phyloP scores from a whole-genome alignment of 495 filamentous ascomycete genomes.

The Aspergillus biplanus region DNA sequence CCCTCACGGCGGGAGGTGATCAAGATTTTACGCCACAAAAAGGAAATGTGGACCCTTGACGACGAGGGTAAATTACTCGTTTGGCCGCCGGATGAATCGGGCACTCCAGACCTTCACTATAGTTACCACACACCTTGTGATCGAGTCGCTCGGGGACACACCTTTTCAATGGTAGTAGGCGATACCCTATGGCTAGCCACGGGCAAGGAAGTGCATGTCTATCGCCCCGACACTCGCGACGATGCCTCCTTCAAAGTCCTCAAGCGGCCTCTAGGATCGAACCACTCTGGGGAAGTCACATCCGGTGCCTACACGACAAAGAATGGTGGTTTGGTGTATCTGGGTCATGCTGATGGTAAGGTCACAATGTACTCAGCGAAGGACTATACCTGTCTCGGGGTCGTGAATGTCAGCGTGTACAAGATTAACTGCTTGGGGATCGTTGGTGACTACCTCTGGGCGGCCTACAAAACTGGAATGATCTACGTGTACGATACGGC shows the following conservation, averaged over 20 bases:
- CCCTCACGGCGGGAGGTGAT: constrained; percentile 83
- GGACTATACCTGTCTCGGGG: constrained; percentile 72
- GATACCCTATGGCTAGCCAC: constrained; percentile 85
- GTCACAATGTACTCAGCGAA: constrained; percentile 83
- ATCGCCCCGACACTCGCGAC: constrained; percentile 69
- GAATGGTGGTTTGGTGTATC: constrained; percentile 80
- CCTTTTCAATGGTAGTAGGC: constrained; percentile 80
- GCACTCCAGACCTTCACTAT: constrained; percentile 71
- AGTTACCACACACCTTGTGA: constrained; percentile 62
- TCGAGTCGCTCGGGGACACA: constrained; percentile 80
- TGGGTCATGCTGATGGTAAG: constrained; percentile 93
- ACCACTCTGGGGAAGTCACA: constrained; percentile 81
- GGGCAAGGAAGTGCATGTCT: constrained; percentile 86
- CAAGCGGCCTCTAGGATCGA: constrained; percentile 65
- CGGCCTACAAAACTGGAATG: constrained; percentile 93
- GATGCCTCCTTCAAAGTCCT: constrained; percentile 72
- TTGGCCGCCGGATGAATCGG: constrained; percentile 80
- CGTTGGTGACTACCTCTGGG: constrained; percentile 87
- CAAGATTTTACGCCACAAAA: constrained; percentile 82
- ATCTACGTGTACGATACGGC: constrained; percentile 88
- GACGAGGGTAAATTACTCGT: constrained; percentile 86
- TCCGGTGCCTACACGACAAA: constrained; percentile 75
- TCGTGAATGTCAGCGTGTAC: constrained; percentile 87
- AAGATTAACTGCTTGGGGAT: constrained; percentile 90
- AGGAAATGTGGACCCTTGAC: constrained; percentile 93